Evolutionary conservation across 1,284 basidiomycete genomes (phyloP).

Genomic region (Boletus calvinii): DNA sequence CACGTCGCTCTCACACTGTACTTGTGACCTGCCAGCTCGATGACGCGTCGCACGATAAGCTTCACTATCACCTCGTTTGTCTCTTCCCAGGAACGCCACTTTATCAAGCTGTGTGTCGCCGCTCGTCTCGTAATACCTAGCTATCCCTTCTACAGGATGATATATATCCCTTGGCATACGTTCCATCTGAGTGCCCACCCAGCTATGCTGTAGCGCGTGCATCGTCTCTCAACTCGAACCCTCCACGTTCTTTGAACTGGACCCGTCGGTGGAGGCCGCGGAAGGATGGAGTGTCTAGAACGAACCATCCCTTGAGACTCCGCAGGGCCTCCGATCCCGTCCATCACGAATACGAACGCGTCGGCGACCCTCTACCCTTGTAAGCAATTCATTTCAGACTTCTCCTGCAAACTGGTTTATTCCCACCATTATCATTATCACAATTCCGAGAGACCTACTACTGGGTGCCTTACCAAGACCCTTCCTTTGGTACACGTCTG

Average conservation of each 20-base stretch:
- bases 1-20: no score
- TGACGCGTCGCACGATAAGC: neutral
- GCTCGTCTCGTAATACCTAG: no score
- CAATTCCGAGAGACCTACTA: conserved; percentile 40
- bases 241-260: no score
- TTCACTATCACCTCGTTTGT: neutral
- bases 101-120: neutral
- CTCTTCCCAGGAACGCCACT: conserved; percentile 4
- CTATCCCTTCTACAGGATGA: no score
- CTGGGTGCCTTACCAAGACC: conserved; percentile 54
- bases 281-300: conserved; percentile 1
- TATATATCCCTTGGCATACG: no score
- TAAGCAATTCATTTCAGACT: conserved; percentile 11
- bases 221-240: no score
- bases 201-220: no score
- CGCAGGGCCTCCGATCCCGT: neutral
- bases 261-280: conserved; percentile 10
- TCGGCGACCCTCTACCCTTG: conserved; percentile 25
- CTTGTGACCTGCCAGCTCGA: neutral
- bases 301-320: neutral
- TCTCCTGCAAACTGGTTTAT: conserved; percentile 26
- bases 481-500: conserved; percentile 46
- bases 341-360: conserved; percentile 26
- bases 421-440: conserved; percentile 50
- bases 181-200: no score